phyloP scores from a whole-genome alignment of 305 asterid genomes.

The Striga hermonthica region DNA sequence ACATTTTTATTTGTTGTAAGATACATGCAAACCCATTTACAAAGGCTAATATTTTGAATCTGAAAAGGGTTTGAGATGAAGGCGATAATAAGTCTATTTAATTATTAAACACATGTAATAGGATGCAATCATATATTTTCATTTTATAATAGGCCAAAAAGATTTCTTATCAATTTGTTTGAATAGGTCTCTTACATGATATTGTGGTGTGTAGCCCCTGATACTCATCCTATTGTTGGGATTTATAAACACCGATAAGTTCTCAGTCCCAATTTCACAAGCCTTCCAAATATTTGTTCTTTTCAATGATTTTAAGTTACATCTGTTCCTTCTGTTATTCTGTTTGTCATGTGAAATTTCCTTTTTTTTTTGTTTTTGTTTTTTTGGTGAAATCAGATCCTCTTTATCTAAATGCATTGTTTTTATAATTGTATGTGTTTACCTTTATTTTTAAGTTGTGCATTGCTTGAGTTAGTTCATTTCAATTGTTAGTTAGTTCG shows the following conservation, averaged over 20 bases:
- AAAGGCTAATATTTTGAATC: no score
- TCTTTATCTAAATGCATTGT: no score
- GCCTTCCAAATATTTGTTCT: conserved; percentile 13
- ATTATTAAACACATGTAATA: background rate
- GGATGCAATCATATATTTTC: background rate
- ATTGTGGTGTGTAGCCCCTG: conserved; percentile 1
- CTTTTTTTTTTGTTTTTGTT: no score
- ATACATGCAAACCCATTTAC: no score
- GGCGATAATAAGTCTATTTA: no score
- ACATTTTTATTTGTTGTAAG: no score
- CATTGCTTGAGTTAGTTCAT: no score
- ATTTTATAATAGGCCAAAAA: background rate
- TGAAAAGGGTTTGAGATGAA: no score
- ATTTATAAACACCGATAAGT: conserved; percentile 1
- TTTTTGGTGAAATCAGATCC: no score
- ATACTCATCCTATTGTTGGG: conserved; percentile 13
- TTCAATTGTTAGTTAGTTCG: no score
- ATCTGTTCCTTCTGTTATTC: conserved; percentile 8
- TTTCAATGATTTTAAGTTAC: conserved; percentile 3
- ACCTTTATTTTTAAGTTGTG: no score
- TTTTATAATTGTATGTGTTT: no score
- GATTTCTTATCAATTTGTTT: background rate
- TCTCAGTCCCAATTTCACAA: conserved; percentile 5
- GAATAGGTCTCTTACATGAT: conserved; percentile 1
- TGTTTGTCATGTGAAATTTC: conserved; percentile 8